Evolutionary conservation across 2,329 filamentous ascomycete genomes (phyloP).

Genomic region (Aspergillus ochraceus): DNA sequence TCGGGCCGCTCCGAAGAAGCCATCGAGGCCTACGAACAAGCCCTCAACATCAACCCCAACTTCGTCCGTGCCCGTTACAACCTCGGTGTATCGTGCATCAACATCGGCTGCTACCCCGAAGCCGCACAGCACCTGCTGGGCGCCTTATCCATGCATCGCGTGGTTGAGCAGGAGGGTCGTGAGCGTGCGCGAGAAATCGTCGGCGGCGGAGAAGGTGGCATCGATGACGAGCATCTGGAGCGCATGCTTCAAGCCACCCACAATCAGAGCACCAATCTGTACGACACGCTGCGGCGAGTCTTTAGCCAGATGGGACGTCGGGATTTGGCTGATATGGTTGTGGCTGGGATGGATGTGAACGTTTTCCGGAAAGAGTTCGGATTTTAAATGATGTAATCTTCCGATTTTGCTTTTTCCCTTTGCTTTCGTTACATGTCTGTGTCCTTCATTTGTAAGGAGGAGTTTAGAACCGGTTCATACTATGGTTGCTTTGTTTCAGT

Average conservation of each 20-base stretch:
- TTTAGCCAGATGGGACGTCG: conserved; percentile 92
- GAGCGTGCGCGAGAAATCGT: conserved; percentile 83
- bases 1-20: conserved; percentile 91
- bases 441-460: not conserved
- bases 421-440: conserved; percentile 1
- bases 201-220: conserved; percentile 52
- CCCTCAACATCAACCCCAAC: conserved; percentile 85
- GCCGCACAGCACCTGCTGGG: conserved; percentile 90
- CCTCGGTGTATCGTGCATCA: conserved; percentile 93
- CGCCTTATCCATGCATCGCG: conserved; percentile 92
- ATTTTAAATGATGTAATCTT: conserved; percentile 54
- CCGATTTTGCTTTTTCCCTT: conserved; percentile 1
- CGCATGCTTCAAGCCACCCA: conserved; percentile 75
- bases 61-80: conserved; percentile 98
- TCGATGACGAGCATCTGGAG: conserved; percentile 73
- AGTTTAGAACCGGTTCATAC: not conserved
- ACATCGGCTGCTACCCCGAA: conserved; percentile 92
- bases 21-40: conserved; percentile 93
- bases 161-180: conserved; percentile 81
- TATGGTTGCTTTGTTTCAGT: conserved; percentile 2
- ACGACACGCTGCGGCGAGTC: conserved; percentile 91
- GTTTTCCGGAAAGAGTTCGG: conserved; percentile 88
- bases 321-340: conserved; percentile 84
- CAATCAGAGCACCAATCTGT: conserved; percentile 95
- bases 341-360: conserved; percentile 87